These are phyloP conservation scores for Fusarium sp. DNA, from an alignment of 2,329 filamentous ascomycete species.

Conservation along the genomic window DNA sequence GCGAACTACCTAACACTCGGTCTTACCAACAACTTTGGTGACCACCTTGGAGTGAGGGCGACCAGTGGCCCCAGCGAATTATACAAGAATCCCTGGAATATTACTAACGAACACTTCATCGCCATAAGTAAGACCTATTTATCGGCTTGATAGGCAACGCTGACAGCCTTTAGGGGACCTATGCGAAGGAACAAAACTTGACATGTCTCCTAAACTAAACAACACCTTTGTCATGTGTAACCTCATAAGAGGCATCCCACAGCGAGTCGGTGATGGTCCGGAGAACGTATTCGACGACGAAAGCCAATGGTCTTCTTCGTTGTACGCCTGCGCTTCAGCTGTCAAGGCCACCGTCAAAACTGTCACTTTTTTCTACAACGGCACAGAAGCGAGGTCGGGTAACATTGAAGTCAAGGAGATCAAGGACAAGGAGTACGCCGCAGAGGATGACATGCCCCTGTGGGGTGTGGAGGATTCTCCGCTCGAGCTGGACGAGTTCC, in stretches of 20 bases:
- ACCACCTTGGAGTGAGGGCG: not conserved
- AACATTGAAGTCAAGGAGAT: constrained; percentile 50
- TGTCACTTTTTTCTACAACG: constrained; percentile 56
- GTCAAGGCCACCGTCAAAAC: constrained; percentile 58
- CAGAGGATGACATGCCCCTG: constrained; percentile 45
- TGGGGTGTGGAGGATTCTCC: constrained; percentile 48
- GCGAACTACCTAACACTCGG: not conserved
- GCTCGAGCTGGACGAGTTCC: constrained; percentile 2
- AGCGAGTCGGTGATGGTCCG: constrained; percentile 48
- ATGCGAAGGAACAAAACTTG: constrained; percentile 42
- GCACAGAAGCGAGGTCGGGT: constrained; percentile 47
- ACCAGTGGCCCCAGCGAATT: not conserved
- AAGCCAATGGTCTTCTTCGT: constrained; percentile 54
- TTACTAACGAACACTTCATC: not conserved
- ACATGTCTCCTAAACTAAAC: constrained; percentile 54
- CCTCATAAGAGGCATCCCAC: constrained; percentile 54
- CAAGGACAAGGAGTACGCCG: constrained; percentile 51
- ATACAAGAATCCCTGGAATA: not conserved
- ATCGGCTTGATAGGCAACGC: not conserved
- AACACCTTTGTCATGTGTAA: constrained; percentile 57
- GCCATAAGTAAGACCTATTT: not conserved
- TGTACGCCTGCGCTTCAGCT: constrained; percentile 57
- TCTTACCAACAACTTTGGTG: constrained; percentile 2
- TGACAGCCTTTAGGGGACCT: not conserved
- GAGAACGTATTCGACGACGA: constrained; percentile 52